Percentiles rank a stretch among this genome's conserved stretches.
Conservation (phyloP, 2,329 filamentous ascomycete species). For the Apiospora rasikravindrae region DNA sequence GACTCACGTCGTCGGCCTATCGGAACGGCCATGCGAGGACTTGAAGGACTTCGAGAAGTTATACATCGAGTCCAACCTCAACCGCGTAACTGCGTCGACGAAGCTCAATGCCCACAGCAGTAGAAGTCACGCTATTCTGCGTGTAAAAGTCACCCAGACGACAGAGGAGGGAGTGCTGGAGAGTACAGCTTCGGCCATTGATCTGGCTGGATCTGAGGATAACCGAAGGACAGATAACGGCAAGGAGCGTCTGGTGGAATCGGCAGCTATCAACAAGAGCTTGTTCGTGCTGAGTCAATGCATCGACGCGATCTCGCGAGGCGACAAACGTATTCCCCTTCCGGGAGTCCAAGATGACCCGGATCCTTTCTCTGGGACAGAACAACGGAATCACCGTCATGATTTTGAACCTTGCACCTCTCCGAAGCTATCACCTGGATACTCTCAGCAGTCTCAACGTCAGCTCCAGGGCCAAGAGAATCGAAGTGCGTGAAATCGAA, state of each 20-base stretch:
- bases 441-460: constrained; percentile 94
- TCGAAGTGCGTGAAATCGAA: constrained; percentile 93
- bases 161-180: constrained; percentile 71
- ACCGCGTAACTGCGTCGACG: constrained; percentile 86
- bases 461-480: constrained; percentile 93
- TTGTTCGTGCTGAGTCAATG: constrained; percentile 94
- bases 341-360: constrained; percentile 95
- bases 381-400: constrained; percentile 96
- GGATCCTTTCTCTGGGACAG: constrained; percentile 88
- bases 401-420: constrained; percentile 91
- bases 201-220: constrained; percentile 93
- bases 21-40: constrained; percentile 80
- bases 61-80: constrained; percentile 91
- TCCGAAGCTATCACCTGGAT: constrained; percentile 92
- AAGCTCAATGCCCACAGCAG: constrained; percentile 93
- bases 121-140: constrained; percentile 87
- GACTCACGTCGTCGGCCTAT: constrained; percentile 84
- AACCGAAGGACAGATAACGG: constrained; percentile 93
- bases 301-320: constrained; percentile 86
- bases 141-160: constrained; percentile 83
- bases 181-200: constrained; percentile 91
- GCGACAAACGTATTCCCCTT: constrained; percentile 86
- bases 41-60: constrained; percentile 89
- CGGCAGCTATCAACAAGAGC: constrained; percentile 96
- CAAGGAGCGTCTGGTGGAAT: constrained; percentile 91